Conservation (phyloP, 345 rosid species). For the Hevea brasiliensis region DNA sequence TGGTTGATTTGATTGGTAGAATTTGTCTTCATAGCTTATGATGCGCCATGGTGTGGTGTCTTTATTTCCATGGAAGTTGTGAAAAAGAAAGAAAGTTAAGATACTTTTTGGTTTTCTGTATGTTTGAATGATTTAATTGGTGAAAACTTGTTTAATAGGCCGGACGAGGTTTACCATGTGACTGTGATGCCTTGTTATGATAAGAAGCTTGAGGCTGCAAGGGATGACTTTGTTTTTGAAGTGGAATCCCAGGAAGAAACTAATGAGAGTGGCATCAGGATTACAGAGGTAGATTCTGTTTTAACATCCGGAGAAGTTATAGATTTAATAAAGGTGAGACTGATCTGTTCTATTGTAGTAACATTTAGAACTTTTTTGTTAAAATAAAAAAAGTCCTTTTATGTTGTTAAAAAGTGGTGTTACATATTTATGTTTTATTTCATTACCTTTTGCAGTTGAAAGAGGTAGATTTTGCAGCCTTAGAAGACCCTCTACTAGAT, state of each 20-base stretch:
- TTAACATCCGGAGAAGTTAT: constrained; percentile 86
- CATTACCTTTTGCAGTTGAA: constrained; percentile 57
- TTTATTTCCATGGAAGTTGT: background rate
- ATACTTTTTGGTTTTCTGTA: background rate
- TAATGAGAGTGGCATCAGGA: constrained; percentile 18
- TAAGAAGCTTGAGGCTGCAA: constrained; percentile 92
- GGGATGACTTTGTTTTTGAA: constrained; percentile 78
- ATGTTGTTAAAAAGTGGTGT: background rate
- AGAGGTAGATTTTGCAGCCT: constrained; percentile 54
- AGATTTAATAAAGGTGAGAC: constrained; percentile 76
- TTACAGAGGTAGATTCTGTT: constrained; percentile 91
- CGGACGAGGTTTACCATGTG: constrained; percentile 81
- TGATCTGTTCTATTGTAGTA: constrained; percentile 11
- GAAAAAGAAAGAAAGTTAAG: background rate
- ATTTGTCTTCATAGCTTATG: background rate
- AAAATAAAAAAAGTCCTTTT: background rate
- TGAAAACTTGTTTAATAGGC: constrained; percentile 47
- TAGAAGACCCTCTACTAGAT: constrained; percentile 79
- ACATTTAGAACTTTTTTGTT: constrained; percentile 4
- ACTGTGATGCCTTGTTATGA: constrained; percentile 98
- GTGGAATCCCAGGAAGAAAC: constrained; percentile 40
- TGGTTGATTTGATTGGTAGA: background rate
- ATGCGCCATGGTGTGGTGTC: background rate
- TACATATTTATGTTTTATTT: constrained; percentile 9
- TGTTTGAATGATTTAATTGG: background rate